These are phyloP conservation scores for Acidiella bohemica DNA, from an alignment of 495 filamentous ascomycete genomes.

Conservation along the genomic window DNA sequence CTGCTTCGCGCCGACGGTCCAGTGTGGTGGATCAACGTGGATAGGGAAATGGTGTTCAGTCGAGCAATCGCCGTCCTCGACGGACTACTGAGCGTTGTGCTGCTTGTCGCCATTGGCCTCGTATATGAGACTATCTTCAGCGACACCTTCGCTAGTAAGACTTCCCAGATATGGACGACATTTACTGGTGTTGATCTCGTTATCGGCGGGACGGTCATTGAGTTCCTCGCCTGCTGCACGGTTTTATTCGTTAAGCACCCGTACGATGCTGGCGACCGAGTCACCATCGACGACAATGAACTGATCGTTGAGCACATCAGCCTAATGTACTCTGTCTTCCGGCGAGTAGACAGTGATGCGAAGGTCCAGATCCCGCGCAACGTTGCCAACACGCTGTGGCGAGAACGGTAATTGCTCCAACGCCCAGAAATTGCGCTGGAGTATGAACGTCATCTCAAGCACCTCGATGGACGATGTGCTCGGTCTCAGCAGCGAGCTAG, in stretches of 20 bases:
- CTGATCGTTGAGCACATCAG: conserved; percentile 21
- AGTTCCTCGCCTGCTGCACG: conserved; percentile 19
- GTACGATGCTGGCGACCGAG: conserved; percentile 21
- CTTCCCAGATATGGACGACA: conserved; percentile 15
- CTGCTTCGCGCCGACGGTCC: too few species aligned
- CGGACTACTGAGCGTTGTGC: conserved; percentile 9
- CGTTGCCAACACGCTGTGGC: conserved; percentile 17
- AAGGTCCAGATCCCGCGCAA: conserved; percentile 20
- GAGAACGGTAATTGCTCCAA: conserved; percentile 18
- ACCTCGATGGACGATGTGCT: conserved; percentile 19
- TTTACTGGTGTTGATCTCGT: conserved; percentile 18
- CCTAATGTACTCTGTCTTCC: conserved; percentile 21
- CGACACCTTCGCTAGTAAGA: conserved; percentile 11
- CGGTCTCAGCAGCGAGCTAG: conserved; percentile 10
- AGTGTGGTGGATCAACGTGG: too few species aligned
- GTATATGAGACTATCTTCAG: conserved; percentile 21
- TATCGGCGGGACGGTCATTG: conserved; percentile 17
- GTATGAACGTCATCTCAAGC: conserved; percentile 6
- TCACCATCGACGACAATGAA: conserved; percentile 13
- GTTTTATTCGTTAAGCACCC: conserved; percentile 22
- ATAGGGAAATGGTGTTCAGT: too few species aligned
- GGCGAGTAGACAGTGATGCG: conserved; percentile 15
- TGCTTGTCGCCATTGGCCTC: conserved; percentile 13
- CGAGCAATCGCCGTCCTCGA: conserved; percentile 18
- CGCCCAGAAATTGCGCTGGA: conserved; percentile 17